A percentile compares a stretch with the other conserved stretches of the same genome.
phyloP scores from a whole-genome alignment of 2,329 filamentous ascomycete species.

The Calonectria naviculata region DNA sequence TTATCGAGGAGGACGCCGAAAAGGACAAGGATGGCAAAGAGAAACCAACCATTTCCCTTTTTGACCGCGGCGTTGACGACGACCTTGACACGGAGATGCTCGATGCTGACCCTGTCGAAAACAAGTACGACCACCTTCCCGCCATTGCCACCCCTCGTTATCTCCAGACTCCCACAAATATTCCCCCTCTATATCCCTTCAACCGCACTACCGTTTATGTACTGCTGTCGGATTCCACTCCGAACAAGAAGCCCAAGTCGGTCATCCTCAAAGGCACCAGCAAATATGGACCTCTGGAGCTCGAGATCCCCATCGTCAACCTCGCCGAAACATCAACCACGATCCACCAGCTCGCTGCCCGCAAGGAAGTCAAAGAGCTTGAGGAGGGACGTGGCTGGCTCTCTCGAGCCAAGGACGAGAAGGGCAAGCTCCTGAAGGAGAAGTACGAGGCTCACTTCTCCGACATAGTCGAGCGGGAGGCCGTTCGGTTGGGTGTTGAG shows the following conservation, averaged over 20 bases:
- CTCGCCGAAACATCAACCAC: slow-evolving; percentile 60
- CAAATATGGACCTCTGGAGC: slow-evolving; percentile 66
- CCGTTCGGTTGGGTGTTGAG: slow-evolving; percentile 71
- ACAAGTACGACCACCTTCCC: slow-evolving; percentile 64
- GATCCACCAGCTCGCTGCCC: slow-evolving; percentile 77
- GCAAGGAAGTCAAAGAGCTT: slow-evolving; percentile 74
- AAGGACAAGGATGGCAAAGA: slow-evolving; percentile 15
- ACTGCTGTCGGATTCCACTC: slow-evolving; percentile 65
- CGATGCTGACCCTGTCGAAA: slow-evolving; percentile 30
- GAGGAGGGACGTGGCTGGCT: slow-evolving; percentile 79
- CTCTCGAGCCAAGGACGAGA: slow-evolving; percentile 57
- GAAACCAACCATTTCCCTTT: slow-evolving; percentile 67
- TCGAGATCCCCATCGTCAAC: slow-evolving; percentile 71
- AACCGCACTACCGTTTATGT: slow-evolving; percentile 74
- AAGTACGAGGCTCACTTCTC: slow-evolving; percentile 62
- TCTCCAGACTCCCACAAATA: slow-evolving; percentile 71
- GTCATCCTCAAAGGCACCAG: slow-evolving; percentile 70
- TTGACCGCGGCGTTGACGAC: slow-evolving; percentile 60
- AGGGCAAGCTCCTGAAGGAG: slow-evolving; percentile 57
- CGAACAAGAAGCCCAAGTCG: slow-evolving; percentile 56
- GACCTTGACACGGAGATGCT: slow-evolving; percentile 50
- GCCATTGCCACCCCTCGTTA: slow-evolving; percentile 63
- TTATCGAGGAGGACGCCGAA: slow-evolving; percentile 21
- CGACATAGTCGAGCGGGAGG: slow-evolving; percentile 73
- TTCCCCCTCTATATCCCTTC: slow-evolving; percentile 76